phyloP scores from a whole-genome alignment of 768 basidiomycete species.

The Lactifluus echinatus region DNA sequence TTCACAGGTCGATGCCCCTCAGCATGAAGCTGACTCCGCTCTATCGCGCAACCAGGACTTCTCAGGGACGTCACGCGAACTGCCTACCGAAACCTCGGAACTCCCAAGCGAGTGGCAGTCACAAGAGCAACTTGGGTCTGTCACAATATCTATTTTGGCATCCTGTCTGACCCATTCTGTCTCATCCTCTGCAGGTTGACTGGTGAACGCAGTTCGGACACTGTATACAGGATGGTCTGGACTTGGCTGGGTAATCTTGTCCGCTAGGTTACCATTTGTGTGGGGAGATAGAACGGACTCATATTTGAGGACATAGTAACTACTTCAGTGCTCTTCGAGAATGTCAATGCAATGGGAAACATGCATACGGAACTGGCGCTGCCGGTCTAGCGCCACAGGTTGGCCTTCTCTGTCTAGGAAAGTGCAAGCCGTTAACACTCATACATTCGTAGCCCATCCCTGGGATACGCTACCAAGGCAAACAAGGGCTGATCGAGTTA shows the following conservation, averaged over 20 bases:
- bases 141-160: not conserved
- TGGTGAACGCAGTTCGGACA: not conserved
- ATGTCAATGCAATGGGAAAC: too few species aligned
- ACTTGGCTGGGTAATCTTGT: not conserved
- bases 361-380: too few species aligned
- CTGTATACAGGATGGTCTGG: not conserved
- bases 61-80: not conserved
- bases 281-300: not conserved
- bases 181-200: not conserved
- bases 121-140: conserved; percentile 1
- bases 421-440: too few species aligned
- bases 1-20: conserved; percentile 7
- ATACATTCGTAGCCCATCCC: too few species aligned
- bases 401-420: too few species aligned
- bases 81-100: conserved; percentile 8
- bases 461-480: too few species aligned
- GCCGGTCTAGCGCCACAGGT: too few species aligned
- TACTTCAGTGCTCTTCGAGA: too few species aligned
- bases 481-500: too few species aligned
- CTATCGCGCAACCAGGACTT: not conserved
- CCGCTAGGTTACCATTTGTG: not conserved
- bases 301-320: too few species aligned
- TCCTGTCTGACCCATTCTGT: not conserved
- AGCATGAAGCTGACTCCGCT: not conserved
- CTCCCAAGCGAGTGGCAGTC: conserved; percentile 7